phyloP scores from a whole-genome alignment of 345 rosid species.

The Eucalyptus tenuipes region DNA sequence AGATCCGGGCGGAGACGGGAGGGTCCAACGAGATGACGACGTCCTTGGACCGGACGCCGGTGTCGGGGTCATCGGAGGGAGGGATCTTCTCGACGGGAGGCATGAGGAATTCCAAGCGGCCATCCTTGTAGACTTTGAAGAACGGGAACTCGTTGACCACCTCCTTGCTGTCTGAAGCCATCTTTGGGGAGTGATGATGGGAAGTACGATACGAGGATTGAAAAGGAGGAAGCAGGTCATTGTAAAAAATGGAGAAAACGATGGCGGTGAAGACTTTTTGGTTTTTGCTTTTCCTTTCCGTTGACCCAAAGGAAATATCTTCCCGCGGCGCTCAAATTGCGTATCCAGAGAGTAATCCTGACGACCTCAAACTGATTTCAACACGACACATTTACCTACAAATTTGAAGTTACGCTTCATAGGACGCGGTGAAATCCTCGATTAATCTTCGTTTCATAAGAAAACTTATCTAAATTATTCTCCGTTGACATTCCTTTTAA shows the following conservation, averaged over 20 bases:
- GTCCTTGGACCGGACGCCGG: constrained; percentile 7
- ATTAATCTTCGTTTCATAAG: fast-evolving
- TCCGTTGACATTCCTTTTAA: too few species aligned
- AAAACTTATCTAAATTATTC: too few species aligned
- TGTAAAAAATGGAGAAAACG: background rate
- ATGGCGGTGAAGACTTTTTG: background rate
- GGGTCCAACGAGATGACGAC: constrained; percentile 6
- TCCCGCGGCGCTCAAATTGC: background rate
- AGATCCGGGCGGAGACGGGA: constrained; percentile 6
- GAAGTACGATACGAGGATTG: background rate
- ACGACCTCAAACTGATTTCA: background rate
- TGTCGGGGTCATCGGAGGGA: background rate
- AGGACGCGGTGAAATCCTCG: fast-evolving
- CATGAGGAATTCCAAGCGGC: background rate
- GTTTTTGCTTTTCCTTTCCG: fast-evolving
- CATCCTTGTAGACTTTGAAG: constrained; percentile 11
- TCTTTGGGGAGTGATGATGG: background rate
- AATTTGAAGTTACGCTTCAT: too few species aligned
- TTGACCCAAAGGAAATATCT: background rate
- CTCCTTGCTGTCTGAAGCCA: constrained; percentile 1
- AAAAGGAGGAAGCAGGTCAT: background rate
- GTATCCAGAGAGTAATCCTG: background rate
- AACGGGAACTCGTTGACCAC: constrained; percentile 9
- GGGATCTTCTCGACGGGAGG: background rate
- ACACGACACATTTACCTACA: background rate